Percentiles rank a stretch among this genome's conserved stretches.
Evolutionary conservation across 768 basidiomycete species (phyloP).

Genomic region (Boletus rubropictus): DNA sequence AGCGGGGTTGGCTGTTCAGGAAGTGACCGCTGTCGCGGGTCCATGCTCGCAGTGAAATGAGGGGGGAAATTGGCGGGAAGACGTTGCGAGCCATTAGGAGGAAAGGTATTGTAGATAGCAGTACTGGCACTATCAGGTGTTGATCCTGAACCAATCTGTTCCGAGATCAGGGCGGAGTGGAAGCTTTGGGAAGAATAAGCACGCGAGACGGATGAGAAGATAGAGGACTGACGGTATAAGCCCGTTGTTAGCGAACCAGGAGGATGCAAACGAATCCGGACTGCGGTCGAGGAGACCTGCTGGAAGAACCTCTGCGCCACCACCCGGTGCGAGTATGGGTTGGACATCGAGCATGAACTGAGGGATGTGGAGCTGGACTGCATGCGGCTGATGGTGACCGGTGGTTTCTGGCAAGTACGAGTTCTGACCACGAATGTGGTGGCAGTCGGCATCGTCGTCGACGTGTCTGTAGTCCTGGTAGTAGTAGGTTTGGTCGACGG

Average conservation of each 20-base stretch:
- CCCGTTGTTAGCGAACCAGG: slow-evolving; percentile 50
- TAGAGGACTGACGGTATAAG: slow-evolving; percentile 28
- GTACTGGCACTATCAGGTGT: not conserved
- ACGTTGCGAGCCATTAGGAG: not conserved
- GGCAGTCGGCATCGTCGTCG: slow-evolving; percentile 14
- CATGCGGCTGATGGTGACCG: slow-evolving; percentile 14
- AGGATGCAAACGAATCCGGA: slow-evolving; percentile 28
- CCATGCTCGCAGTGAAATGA: not conserved
- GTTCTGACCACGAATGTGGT: not conserved
- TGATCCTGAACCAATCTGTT: slow-evolving; percentile 3
- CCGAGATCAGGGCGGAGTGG: slow-evolving; percentile 15
- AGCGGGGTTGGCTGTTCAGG: slow-evolving; percentile 3
- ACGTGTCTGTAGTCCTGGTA: slow-evolving; percentile 11
- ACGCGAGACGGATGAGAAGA: not conserved
- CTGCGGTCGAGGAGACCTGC: slow-evolving; percentile 31
- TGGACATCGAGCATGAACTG: slow-evolving; percentile 54
- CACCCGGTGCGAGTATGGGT: slow-evolving; percentile 61
- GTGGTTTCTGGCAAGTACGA: slow-evolving; percentile 1
- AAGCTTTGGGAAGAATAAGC: slow-evolving; percentile 23
- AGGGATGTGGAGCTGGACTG: slow-evolving; percentile 56
- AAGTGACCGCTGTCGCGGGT: slow-evolving; percentile 5
- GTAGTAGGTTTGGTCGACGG: slow-evolving; percentile 4
- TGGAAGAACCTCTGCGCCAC: slow-evolving; percentile 71
- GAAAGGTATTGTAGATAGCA: not conserved
- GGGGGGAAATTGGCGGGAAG: not conserved